Conservation (phyloP, 306 rosid genomes). For the Pachyrhizus erosus region DNA sequence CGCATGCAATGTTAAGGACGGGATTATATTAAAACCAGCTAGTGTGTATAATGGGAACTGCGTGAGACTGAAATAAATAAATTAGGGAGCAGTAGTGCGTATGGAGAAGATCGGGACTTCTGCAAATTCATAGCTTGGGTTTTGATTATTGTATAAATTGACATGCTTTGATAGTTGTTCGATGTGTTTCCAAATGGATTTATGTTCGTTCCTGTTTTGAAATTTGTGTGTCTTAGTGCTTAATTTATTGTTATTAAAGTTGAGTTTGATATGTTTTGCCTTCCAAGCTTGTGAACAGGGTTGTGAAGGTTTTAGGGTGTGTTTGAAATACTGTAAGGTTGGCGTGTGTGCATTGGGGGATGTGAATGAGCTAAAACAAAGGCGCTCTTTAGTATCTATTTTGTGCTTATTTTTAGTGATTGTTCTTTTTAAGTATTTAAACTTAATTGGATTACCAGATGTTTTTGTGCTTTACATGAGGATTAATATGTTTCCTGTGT, state of each 20-base stretch:
- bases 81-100: not conserved
- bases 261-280: not conserved
- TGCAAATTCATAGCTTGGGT: not conserved
- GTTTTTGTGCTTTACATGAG: not conserved
- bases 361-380: not conserved
- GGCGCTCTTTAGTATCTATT: not conserved
- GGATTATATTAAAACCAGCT: not conserved
- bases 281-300: not conserved
- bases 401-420: not conserved
- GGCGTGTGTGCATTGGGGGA: not conserved
- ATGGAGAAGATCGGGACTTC: not conserved
- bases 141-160: not conserved
- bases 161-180: not conserved
- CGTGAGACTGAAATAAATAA: not conserved
- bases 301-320: not conserved
- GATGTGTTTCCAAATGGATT: not conserved
- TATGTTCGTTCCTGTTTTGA: not conserved
- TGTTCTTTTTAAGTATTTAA: not conserved
- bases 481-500: not conserved
- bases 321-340: not conserved
- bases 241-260: not conserved
- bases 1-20: not conserved
- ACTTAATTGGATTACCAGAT: not conserved
- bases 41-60: not conserved
- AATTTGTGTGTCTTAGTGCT: not conserved